Conservation (phyloP, 441 rosid genomes). For the Corymbia citriodora region DNA sequence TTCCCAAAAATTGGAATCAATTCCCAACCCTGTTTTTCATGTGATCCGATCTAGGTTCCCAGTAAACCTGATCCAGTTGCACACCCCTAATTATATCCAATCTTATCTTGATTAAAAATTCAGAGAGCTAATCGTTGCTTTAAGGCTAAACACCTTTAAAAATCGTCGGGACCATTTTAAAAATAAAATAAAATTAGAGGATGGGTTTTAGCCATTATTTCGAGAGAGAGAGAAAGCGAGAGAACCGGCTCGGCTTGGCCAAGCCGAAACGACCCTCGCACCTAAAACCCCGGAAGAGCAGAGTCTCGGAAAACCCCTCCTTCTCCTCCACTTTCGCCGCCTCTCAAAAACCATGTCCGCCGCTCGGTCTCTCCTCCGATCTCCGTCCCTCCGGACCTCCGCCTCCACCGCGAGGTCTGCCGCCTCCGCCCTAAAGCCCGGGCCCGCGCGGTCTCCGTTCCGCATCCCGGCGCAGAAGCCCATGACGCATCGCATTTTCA, state of each 20-base stretch:
- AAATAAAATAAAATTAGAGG: neutral
- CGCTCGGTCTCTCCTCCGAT: conserved; percentile 66
- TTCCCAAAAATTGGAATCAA: no score
- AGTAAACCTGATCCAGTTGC: no score
- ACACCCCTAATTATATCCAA: no score
- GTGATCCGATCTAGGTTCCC: no score
- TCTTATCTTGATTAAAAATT: no score
- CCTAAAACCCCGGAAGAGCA: neutral
- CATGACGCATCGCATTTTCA: conserved; percentile 49
- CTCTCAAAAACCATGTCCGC: conserved; percentile 28
- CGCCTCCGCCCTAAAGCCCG: conserved; percentile 21
- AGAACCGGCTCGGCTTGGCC: neutral
- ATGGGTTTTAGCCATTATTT: neutral
- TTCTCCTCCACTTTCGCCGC: neutral
- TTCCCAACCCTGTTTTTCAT: no score
- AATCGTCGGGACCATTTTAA: neutral
- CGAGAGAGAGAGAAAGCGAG: neutral
- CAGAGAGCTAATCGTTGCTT: no score
- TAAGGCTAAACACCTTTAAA: neutral
- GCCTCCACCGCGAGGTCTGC: conserved; percentile 26
- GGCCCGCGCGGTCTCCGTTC: conserved; percentile 32
- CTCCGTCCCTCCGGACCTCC: conserved; percentile 27
- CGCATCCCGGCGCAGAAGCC: conserved; percentile 45
- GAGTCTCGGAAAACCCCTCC: neutral
- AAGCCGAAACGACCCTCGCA: neutral